phyloP scores from a whole-genome alignment of 23 red algal genomes.

The Porphyridium purpureum region DNA sequence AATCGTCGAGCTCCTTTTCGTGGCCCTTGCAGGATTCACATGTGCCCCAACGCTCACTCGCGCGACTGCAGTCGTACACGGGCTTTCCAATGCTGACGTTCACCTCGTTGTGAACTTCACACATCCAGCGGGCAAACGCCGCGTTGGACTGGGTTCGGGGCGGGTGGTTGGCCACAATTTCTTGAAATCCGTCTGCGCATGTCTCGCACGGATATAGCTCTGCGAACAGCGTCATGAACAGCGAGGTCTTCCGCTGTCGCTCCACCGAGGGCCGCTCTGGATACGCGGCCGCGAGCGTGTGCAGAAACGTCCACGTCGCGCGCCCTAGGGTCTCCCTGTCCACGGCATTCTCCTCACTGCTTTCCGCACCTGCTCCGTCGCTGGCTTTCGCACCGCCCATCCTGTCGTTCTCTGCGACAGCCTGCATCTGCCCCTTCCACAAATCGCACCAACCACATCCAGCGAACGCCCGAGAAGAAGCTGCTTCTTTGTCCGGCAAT shows the following conservation, averaged over 20 bases:
- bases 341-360: neutral
- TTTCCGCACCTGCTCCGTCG: neutral
- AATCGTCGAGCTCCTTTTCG: constrained; percentile 18
- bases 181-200: constrained; percentile 38
- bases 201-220: constrained; percentile 54
- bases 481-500: no score
- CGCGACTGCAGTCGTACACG: constrained; percentile 28
- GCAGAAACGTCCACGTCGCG: constrained; percentile 69
- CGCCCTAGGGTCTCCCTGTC: constrained; percentile 35
- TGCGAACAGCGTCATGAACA: constrained; percentile 48
- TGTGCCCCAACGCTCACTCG: constrained; percentile 45
- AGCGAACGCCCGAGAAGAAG: no score
- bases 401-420: no score
- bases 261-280: constrained; percentile 4
- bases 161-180: constrained; percentile 21
- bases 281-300: constrained; percentile 52
- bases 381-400: no score
- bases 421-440: no score
- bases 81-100: constrained; percentile 55
- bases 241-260: constrained; percentile 2
- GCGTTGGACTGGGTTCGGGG: constrained; percentile 7
- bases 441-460: no score
- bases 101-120: constrained; percentile 57
- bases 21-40: constrained; percentile 39
- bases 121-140: constrained; percentile 51